Evolutionary conservation across 176 grass and related monocot genomes (phyloP).

Genomic region (Cenchrus fungigraminus): DNA sequence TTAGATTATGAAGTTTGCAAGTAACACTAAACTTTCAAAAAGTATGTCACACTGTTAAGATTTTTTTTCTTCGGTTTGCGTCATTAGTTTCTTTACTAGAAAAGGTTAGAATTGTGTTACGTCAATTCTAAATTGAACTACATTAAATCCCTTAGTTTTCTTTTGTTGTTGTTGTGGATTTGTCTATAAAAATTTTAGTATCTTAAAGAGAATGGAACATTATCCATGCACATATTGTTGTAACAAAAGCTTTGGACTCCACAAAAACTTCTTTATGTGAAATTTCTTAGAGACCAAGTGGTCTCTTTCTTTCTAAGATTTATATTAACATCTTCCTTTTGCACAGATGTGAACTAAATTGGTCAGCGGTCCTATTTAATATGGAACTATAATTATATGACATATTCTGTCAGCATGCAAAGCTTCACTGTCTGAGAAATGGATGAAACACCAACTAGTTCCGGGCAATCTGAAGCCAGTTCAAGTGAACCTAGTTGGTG

Average conservation of each 20-base stretch:
- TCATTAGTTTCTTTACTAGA: neutral
- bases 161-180: neutral
- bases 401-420: conserved; percentile 37
- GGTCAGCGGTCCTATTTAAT: conserved; percentile 15
- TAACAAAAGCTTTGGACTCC: conserved; percentile 15
- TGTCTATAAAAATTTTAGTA: conserved; percentile 14
- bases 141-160: neutral
- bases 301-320: conserved; percentile 31
- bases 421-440: conserved; percentile 52
- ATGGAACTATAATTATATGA: conserved; percentile 9
- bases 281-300: neutral
- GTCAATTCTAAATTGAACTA: neutral
- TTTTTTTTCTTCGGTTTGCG: conserved; percentile 11
- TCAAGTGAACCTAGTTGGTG: conserved; percentile 77
- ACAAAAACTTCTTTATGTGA: conserved; percentile 1
- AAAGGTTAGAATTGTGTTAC: conserved; percentile 3
- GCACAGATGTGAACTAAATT: conserved; percentile 42
- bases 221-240: conserved; percentile 14
- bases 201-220: conserved; percentile 15
- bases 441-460: conserved; percentile 74
- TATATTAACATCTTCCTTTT: conserved; percentile 39
- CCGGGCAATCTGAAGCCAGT: conserved; percentile 60
- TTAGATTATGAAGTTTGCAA: conserved; percentile 2
- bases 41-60: neutral
- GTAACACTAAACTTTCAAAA: conserved; percentile 7